phyloP scores from a whole-genome alignment of 257 asterid species.

The Nicotiana tomentosiformis region DNA sequence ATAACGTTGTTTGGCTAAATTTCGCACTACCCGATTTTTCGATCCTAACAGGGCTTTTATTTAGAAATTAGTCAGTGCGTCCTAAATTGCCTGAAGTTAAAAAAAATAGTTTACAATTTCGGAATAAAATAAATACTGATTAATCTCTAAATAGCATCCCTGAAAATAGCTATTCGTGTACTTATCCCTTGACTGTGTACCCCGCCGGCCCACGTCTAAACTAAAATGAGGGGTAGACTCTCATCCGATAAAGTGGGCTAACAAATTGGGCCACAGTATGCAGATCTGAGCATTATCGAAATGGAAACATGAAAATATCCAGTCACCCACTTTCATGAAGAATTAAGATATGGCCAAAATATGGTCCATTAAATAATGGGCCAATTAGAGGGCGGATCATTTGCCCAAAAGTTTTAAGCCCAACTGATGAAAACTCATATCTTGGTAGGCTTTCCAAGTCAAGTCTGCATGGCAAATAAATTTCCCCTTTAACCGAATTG shows the following conservation, averaged over 20 bases:
- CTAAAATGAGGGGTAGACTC: neutral
- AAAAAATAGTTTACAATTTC: too few species aligned
- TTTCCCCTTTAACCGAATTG: neutral
- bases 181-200: too few species aligned
- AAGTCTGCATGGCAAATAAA: neutral
- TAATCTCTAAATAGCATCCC: too few species aligned
- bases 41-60: too few species aligned
- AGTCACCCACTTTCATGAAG: neutral
- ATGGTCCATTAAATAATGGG: neutral
- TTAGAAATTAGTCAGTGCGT: too few species aligned
- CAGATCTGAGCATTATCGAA: neutral
- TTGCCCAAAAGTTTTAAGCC: neutral
- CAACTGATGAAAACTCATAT: neutral
- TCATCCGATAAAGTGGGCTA: neutral
- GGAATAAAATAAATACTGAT: too few species aligned
- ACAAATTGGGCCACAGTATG: neutral
- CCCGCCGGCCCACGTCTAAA: neutral
- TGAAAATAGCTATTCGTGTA: too few species aligned
- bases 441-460: neutral
- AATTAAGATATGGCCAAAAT: neutral
- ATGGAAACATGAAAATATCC: too few species aligned
- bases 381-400: neutral
- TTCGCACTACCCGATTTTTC: too few species aligned
- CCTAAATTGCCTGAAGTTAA: too few species aligned
- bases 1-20: too few species aligned